These are phyloP conservation scores for Ascosphaera pollenicola DNA, from an alignment of 2,329 filamentous ascomycete genomes.

Conservation along the genomic window DNA sequence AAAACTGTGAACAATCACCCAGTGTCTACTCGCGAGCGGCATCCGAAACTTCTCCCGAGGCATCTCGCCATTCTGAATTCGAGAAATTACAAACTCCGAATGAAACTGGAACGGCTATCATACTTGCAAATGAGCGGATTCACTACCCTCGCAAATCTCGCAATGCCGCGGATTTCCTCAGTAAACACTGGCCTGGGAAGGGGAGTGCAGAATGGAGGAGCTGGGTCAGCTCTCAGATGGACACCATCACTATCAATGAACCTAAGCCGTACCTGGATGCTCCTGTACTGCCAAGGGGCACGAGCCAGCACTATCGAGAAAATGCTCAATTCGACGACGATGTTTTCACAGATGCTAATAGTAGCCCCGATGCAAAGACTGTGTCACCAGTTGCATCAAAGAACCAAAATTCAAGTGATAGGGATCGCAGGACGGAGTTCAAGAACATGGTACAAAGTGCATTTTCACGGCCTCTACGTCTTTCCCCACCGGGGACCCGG, in stretches of 20 bases:
- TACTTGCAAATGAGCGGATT: conserved; percentile 6
- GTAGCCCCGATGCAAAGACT: background rate
- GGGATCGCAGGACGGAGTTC: conserved; percentile 4
- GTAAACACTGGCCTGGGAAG: conserved; percentile 2
- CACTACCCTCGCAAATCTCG: conserved; percentile 3
- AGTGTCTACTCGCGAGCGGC: conserved; percentile 15
- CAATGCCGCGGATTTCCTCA: background rate
- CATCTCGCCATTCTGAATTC: conserved; percentile 1
- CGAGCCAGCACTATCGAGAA: conserved; percentile 11
- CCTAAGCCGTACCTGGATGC: conserved; percentile 2
- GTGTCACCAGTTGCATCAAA: background rate
- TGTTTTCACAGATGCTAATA: background rate
- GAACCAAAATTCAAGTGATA: background rate
- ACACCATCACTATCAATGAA: conserved; percentile 3
- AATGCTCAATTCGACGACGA: conserved; percentile 9
- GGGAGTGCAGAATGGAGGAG: conserved; percentile 8
- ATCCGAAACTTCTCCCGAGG: conserved; percentile 8
- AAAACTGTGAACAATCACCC: conserved; percentile 7
- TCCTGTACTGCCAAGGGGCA: background rate
- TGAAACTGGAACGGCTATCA: conserved; percentile 8
- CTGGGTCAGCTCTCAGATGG: conserved; percentile 10
- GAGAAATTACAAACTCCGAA: conserved; percentile 4
- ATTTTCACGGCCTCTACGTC: conserved; percentile 7
- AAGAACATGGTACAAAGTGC: conserved; percentile 5
- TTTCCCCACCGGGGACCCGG: conserved; percentile 4